Evolutionary conservation across 2,329 filamentous ascomycete species (phyloP).

Genomic region (Orbilia blumenaviensis): DNA sequence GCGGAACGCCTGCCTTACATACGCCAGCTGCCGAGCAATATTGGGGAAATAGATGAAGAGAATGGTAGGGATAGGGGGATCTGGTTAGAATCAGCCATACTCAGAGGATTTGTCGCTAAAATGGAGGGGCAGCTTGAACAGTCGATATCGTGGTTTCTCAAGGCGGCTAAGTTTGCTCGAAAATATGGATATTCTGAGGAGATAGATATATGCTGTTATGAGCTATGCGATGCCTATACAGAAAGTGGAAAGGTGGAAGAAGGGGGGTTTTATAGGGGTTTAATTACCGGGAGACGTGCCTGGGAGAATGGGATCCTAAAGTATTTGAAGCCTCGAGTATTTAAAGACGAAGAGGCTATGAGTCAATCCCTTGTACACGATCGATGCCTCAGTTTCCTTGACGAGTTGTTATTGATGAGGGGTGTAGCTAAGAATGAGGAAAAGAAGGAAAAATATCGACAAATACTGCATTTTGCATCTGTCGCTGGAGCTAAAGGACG

Average conservation of each 20-base stretch:
- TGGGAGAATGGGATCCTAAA: not conserved
- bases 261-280: not conserved
- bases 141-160: not conserved
- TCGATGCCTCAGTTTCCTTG: not conserved
- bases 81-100: not conserved
- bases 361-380: not conserved
- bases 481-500: not conserved
- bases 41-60: not conserved
- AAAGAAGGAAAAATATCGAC: not conserved
- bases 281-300: not conserved
- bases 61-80: not conserved
- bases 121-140: not conserved
- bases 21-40: not conserved
- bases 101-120: not conserved
- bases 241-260: not conserved
- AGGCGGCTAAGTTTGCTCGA: not conserved
- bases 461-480: not conserved
- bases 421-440: not conserved
- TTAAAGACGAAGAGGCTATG: not conserved
- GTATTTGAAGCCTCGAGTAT: not conserved
- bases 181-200: not conserved
- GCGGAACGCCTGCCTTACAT: not conserved
- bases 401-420: not conserved
- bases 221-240: no score
- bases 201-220: not conserved